phyloP scores from a whole-genome alignment of 2,329 filamentous ascomycete species.

The Sporothrix humicola region DNA sequence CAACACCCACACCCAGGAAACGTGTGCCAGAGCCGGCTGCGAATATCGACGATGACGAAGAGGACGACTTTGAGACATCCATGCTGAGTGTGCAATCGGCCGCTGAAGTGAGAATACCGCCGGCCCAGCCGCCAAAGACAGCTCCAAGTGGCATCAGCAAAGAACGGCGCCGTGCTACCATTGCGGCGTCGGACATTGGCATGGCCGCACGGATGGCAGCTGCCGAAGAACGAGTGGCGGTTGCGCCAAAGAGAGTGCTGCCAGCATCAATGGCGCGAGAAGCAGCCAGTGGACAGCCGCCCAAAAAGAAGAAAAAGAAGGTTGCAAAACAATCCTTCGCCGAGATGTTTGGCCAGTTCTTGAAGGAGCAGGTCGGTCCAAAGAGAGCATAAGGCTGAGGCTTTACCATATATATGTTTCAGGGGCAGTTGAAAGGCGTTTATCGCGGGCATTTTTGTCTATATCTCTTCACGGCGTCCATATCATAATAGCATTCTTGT shows the following conservation, averaged over 20 bases:
- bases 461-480: too few species aligned
- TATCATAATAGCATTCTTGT: neutral
- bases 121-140: neutral
- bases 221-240: neutral
- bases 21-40: neutral
- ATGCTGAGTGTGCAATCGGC: constrained; percentile 24
- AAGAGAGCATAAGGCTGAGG: neutral
- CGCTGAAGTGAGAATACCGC: neutral
- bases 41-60: constrained; percentile 11
- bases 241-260: neutral
- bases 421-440: too few species aligned
- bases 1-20: neutral
- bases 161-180: constrained; percentile 26
- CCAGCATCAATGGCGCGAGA: neutral
- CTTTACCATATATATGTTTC: too few species aligned
- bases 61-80: constrained; percentile 29
- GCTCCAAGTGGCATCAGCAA: neutral
- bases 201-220: neutral
- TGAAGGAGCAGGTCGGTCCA: neutral
- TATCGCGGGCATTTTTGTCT: too few species aligned
- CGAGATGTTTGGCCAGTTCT: neutral
- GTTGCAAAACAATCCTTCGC: neutral
- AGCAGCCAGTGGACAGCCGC: neutral
- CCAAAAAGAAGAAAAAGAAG: constrained; percentile 17
- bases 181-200: constrained; percentile 19